These are phyloP conservation scores for Talaromyces sp. DNA, from an alignment of 2,329 filamentous ascomycete species.

Conservation along the genomic window DNA sequence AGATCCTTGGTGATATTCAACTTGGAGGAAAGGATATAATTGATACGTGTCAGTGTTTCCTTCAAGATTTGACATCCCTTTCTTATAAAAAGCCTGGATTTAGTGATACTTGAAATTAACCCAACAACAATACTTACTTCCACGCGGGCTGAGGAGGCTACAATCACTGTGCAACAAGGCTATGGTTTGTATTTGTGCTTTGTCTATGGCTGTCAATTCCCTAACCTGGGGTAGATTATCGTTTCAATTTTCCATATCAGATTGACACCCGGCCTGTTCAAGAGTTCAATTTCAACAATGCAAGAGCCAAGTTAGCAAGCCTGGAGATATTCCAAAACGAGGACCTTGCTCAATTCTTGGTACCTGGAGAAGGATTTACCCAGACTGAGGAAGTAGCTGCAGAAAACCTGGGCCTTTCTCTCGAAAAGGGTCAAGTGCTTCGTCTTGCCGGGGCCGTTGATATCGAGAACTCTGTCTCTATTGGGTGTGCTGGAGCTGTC, in stretches of 20 bases:
- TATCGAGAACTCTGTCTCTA: slow-evolving; percentile 66
- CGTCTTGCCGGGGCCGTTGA: slow-evolving; percentile 68
- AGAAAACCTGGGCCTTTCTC: slow-evolving; percentile 44
- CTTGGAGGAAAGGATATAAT: slow-evolving; percentile 64
- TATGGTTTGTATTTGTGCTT: not conserved
- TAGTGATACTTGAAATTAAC: slow-evolving; percentile 56
- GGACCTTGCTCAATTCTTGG: slow-evolving; percentile 53
- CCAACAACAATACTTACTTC: slow-evolving; percentile 59
- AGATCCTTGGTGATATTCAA: slow-evolving; percentile 71
- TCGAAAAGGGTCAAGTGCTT: slow-evolving; percentile 60
- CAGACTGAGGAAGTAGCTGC: slow-evolving; percentile 32
- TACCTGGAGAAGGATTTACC: slow-evolving; percentile 54
- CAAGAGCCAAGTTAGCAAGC: slow-evolving; percentile 61
- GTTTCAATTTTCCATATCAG: slow-evolving; percentile 53
- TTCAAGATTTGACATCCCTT: slow-evolving; percentile 18
- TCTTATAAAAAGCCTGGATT: slow-evolving; percentile 12
- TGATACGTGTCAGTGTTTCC: slow-evolving; percentile 46
- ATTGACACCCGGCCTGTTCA: slow-evolving; percentile 65
- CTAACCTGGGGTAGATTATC: slow-evolving; percentile 34
- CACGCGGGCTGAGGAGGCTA: slow-evolving; percentile 49
- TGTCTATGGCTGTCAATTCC: not conserved
- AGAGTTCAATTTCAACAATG: slow-evolving; percentile 67
- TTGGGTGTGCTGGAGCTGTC: slow-evolving; percentile 84
- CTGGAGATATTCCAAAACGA: slow-evolving; percentile 51
- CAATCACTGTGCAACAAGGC: slow-evolving; percentile 35